Base-by-base conservation (phyloP, 768 basidiomycete species). In the Leccinum obscurum region DNA sequence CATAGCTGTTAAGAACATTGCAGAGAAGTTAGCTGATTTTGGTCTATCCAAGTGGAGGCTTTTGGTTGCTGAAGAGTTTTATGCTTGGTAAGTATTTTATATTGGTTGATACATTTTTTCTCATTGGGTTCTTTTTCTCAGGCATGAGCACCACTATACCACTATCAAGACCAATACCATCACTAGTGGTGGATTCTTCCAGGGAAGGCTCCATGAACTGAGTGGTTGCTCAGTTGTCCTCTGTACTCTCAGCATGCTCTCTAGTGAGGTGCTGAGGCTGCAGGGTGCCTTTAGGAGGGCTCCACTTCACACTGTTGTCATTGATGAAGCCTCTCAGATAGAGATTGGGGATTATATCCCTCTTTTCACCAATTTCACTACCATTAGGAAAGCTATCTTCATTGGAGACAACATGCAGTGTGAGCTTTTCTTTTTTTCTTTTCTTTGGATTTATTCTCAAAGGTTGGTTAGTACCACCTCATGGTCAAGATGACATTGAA, bases 1-100 rank as follows among this genome's bases (percentile, higher is more conserved):
- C 77, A 85, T 93, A 53, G 92, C 90, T 52, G 92, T 93, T 22
- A 93, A 92, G 72, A 93, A 94, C 64, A 93, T 94, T 75, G 92
- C 90, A 55, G 88, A 90, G 67, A 91, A 92, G 75, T 75, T 94
- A 17, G 72, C 77, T n/a, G 72, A 79, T 8, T 76, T 82, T 67
- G 79, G 75, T 0, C 83, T 90, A 60, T 49, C 64, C 3, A 64
- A 81, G 9, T 94, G 85, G 82, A 85, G 77, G 61, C 77, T 94
- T 2, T 69, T 93, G 3, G 87, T 93, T n/a, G 88, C 92, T 1
- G 75, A 66, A 75, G 83, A 87, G 1, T 94, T 93, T 67, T 80
- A 84, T 63, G 72, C 70, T 69, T 92, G 91, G 90, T 90, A 64
- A 70, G 81, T 70, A 4, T 44, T 52, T 59, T 49, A 1, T 54